Evolutionary conservation across 1,284 basidiomycete species (phyloP), one percentile per base, ranked within the genome.

Genomic region (Rugosomyces carneus): DNA sequence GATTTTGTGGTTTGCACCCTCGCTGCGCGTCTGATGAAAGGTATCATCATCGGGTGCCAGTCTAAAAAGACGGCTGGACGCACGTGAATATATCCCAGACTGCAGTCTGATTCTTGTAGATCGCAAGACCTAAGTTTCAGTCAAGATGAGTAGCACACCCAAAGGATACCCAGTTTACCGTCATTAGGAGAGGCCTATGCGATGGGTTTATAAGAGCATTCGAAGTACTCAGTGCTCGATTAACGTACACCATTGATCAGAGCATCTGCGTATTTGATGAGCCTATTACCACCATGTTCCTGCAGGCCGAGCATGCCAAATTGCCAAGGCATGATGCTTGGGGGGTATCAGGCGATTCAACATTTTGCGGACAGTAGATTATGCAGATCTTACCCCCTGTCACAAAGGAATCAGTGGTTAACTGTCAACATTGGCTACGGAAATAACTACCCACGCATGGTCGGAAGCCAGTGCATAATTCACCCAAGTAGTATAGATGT

Each of bases 251-350:
- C 76, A 49, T 73, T 54, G 37, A 74, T 63, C 44, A 80, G 57
- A 16, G 64, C 68, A 54, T 80, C 76, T 1, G 72, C 68, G 50
- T 79, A 78, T 57, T 79, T 77, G 53, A 79, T 71, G 29, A 73
- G 54, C 23, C 71, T 70, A 54, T 78, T 74, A 1, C 75, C 76
- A 7, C 71, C 70, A 51, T 64, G 61, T 54, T 80, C 76, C 19
- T 63, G 75, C 42, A 79, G 60, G 20, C 69, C 70, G 3, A 75
- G 57, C 45, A 66, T 62, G 9, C 77, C 76, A 50, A 75, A 78
- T 60, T 80, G 76, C 76, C 76, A 80, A 0, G 75, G 76, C 66
- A 80, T 71, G 44, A 79, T 75, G 1, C 78, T 76, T 38, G 6
- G 48, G 27, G 23, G 24, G 6, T 34, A 35, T 29, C n/a, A 44